phyloP scores from a whole-genome alignment of 2,329 filamentous ascomycete genomes.

The Epichloe brachyelytri region DNA sequence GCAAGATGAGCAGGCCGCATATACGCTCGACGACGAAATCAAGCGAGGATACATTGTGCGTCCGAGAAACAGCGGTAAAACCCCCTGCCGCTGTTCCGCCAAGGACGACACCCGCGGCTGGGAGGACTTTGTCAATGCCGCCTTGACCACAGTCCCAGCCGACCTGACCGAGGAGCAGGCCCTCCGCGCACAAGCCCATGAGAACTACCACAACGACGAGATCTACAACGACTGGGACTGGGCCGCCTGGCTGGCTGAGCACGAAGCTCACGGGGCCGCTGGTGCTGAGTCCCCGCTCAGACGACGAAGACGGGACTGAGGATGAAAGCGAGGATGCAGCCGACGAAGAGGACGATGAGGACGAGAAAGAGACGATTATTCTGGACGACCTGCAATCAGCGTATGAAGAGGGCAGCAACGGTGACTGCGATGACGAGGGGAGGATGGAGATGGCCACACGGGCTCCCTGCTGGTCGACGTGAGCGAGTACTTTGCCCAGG shows the following conservation, averaged over 20 bases:
- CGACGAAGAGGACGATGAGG: conserved; percentile 4
- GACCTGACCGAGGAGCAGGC: conserved; percentile 14
- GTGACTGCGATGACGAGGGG: conserved; percentile 2
- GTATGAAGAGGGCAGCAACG: conserved; percentile 2
- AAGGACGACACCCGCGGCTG: conserved; percentile 12
- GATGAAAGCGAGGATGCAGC: background rate
- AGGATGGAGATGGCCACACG: background rate
- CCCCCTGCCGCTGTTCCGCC: conserved; percentile 6
- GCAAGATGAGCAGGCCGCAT: conserved; percentile 1
- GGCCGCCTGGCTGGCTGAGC: conserved; percentile 11
- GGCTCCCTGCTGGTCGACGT: background rate
- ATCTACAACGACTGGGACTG: conserved; percentile 11
- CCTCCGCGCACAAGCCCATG: conserved; percentile 13
- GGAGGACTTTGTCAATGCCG: conserved; percentile 15
- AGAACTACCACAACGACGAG: conserved; percentile 9
- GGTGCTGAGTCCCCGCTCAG: background rate
- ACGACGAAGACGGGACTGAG: background rate
- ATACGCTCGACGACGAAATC: conserved; percentile 20
- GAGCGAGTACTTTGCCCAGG: background rate
- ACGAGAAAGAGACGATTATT: conserved; percentile 4
- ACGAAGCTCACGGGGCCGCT: background rate
- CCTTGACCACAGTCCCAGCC: conserved; percentile 11
- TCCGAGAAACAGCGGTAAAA: conserved; percentile 3
- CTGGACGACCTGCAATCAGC: background rate
- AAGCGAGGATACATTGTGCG: conserved; percentile 19